Evolutionary conservation across 116 monocot genomes (phyloP), one percentile per base, ranked within the genome.

Genomic region (Posidonia oceanica): DNA sequence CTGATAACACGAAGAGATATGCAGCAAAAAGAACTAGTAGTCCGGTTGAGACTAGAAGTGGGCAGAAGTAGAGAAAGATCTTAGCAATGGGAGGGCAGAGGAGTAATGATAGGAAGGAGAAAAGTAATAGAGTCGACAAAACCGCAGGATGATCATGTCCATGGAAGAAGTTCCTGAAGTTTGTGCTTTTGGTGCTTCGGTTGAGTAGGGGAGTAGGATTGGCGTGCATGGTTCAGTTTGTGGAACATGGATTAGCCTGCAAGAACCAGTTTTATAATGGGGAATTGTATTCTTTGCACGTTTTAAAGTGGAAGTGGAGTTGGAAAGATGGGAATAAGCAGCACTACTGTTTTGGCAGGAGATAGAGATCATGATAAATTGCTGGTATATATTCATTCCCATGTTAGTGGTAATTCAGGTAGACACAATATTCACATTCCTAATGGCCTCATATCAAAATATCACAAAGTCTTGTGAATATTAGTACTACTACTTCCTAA

Each of bases 261-360:
- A n/a, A 18, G 17, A n/a, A 58, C 4, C 58, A 58, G 21, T 17
- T 20, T 58, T 58, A 58, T 58, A 20, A 21, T 20, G 58, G 21
- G 18, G 58, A 58, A 18, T 16, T 58, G 58, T 58, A n/a, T n/a
- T 58, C 18, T 58, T 54, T 54, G 54, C 14, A 54, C 14, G 1
- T 58, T 58, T 58, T 58, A 12, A 57, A 18, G 57, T 4, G 57
- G 57, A 13, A 57, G 16, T 57, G 57, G 57, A 15, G 18, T 57
- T 17, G 57, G 57, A 57, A 57, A 57, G 57, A 57, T 57, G 57
- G 57, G 16, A 57, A 57, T 57, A 57, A 57, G 18, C 57, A 57
- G 14, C 18, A 17, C 16, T 57, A 18, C n/a, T 57, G 6, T 4
- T 57, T 57, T 16, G 57, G 57, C 7, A 57, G 57, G 5, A 57